Evolutionary conservation across 2,329 filamentous ascomycete species (phyloP), one percentile per base, ranked within the genome.

Genomic region (Colletotrichum nymphaeae): DNA sequence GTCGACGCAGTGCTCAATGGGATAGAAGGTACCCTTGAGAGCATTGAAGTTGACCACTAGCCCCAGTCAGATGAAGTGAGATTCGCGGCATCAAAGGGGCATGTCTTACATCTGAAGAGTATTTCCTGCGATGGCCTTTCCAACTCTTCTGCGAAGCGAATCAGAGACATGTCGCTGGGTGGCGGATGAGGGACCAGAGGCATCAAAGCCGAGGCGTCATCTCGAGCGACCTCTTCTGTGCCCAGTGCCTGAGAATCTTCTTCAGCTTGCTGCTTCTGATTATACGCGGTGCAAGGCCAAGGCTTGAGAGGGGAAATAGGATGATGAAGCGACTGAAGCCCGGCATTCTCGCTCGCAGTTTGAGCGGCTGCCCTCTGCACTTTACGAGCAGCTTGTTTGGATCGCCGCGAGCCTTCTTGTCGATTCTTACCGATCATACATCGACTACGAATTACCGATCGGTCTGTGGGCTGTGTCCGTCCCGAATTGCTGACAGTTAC

Each of bases 371-470:
- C 24, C 26, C 32, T 60, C 30, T 19, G 8, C 16, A 52, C 35
- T 49, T 58, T 63, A 3, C 67, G 62, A 4, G 60, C 66, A 14
- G 57, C 46, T 28, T 63, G 42, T 11, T 24, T 24, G 7, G 67
- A 69, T 6, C 60, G 35, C 6, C 52, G 32, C 11, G 67, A 69
- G 11, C 24, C 35, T 26, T 65, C 35, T 35, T 58, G 62, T 22
- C 37, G 35, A 28, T 69, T 66, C 32, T 37, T 65, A 19, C 67
- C 67, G 9, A 42, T 37, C 67, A 66, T 69, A 24, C 60, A 52
- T 12, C 32, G 60, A 35, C 67, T 69, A 24, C 67, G 67, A 58
- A 65, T 58, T n/a, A 66, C 11, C 16, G 67, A 57, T 24, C 60
- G 49, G 26, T 69, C 60, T 22, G 60, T 30, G n/a, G 67, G 46